Evolutionary conservation across 257 asterid genomes (phyloP).

Genomic region (Nyctanthes arbortristis): DNA sequence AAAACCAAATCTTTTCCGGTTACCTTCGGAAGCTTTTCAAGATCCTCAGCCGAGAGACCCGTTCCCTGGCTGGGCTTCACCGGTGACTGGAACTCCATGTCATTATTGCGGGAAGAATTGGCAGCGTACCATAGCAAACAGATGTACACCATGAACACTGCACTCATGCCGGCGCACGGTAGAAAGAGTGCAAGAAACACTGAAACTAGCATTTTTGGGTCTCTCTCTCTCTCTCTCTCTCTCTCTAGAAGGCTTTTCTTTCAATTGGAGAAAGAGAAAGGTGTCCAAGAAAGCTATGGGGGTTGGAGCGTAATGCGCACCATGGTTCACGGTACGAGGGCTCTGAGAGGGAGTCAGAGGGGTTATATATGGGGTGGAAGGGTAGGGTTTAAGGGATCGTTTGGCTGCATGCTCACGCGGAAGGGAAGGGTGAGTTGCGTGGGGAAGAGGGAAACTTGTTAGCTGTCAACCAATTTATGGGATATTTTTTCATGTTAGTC

Average conservation of each 20-base stretch:
- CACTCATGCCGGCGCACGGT: constrained; percentile 89
- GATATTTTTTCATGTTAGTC: no score
- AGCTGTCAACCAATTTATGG: neutral
- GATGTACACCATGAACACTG: constrained; percentile 72
- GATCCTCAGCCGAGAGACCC: constrained; percentile 71
- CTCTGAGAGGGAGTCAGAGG: neutral
- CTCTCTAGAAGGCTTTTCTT: neutral
- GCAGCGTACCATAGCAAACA: constrained; percentile 79
- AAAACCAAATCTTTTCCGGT: constrained; percentile 67
- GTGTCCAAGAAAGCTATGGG: neutral
- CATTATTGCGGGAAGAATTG: constrained; percentile 1
- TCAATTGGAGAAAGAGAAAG: constrained; percentile 1
- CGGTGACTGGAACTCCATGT: constrained; percentile 22
- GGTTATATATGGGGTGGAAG: constrained; percentile 22
- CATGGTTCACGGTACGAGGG: constrained; percentile 32
- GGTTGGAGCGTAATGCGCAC: constrained; percentile 33
- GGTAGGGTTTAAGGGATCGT: constrained; percentile 21
- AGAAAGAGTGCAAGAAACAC: constrained; percentile 78
- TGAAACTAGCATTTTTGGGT: constrained; percentile 51
- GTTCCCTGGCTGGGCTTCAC: constrained; percentile 32
- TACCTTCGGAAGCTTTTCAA: constrained; percentile 63
- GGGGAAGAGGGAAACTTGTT: neutral
- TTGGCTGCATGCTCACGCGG: constrained; percentile 31
- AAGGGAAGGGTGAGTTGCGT: neutral
- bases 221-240: neutral